These are phyloP conservation scores for Eurotiales sp. DNA, from an alignment of 2,329 filamentous ascomycete species.

Conservation along the genomic window DNA sequence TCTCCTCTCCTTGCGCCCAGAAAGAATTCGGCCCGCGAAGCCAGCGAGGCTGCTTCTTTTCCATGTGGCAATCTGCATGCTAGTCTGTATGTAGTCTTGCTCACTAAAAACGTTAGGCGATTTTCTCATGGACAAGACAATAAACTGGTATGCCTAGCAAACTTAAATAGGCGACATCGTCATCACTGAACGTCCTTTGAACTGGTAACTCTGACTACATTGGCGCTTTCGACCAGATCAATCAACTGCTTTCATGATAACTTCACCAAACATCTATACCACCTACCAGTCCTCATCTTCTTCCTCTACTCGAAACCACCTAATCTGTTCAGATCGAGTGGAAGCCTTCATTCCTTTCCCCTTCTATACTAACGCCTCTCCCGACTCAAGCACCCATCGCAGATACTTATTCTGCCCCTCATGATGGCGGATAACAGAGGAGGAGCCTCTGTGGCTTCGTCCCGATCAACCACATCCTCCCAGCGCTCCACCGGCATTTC, in stretches of 20 bases:
- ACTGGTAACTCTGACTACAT: background rate
- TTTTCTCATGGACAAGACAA: background rate
- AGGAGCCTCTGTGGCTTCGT: background rate
- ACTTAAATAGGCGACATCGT: background rate
- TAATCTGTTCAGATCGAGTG: too few species aligned
- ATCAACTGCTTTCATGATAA: too few species aligned
- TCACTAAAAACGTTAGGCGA: background rate
- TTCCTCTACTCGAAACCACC: background rate
- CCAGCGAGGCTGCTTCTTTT: background rate
- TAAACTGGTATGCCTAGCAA: background rate
- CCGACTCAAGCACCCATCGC: too few species aligned
- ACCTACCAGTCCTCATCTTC: too few species aligned
- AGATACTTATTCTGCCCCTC: too few species aligned
- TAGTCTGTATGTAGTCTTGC: background rate
- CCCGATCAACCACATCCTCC: conserved; percentile 3
- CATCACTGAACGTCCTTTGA: background rate
- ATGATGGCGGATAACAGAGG: conserved; percentile 6
- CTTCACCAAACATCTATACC: too few species aligned
- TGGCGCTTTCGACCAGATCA: too few species aligned
- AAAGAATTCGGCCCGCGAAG: conserved; percentile 6
- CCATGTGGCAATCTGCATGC: background rate
- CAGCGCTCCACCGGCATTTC: background rate
- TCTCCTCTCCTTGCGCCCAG: conserved; percentile 1
- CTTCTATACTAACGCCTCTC: too few species aligned
- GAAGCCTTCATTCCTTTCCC: background rate